Base-by-base conservation (phyloP, 306 rosid species). In the Castanopsis chinensis region DNA sequence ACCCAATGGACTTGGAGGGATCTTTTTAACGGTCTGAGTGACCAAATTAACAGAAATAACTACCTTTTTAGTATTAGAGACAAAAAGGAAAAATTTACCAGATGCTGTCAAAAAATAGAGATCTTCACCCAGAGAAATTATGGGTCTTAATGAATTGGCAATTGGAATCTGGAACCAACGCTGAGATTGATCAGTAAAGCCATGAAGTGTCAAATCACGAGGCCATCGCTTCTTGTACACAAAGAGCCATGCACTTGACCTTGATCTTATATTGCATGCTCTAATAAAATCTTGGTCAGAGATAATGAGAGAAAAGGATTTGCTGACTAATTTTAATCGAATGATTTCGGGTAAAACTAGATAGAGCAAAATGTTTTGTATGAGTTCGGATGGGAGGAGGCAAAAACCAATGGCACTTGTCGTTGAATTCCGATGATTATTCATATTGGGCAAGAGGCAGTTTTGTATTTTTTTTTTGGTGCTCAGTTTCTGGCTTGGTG, bases 201-300 rank as follows among this genome's bases (percentile, higher is more conserved):
- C 88, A 79, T 88, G 88, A 53, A 90, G 91, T 1, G 84, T 78
- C 15, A 90, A 90, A 68, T 88, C 88, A 10, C 91, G 89, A 63
- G 85, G 91, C 87, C 91, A 87, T 7, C 91, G 86, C 61, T 90
- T 90, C 72, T 90, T 90, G 89, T 84, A 86, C 81, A 90, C 86
- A 28, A 86, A 88, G 78, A 89, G 90, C 94, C 94, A 90, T 0
- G 88, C 82, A 74, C 91, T 83, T 78, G 94, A 83, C 28, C 33
- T 67, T 51, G 88, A 86, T n/a, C 81, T 54, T 2, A 76, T 33
- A 60, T 90, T 90, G 71, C 90, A 90, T 61, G 83, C 89, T 15
- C 90, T 83, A 30, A 88, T 51, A 82, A 90, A 90, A 77, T 32
- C 75, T 33, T 79, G 79, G 69, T 86, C 83, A 32, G 88, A 86